Conservation (phyloP, 2,329 filamentous ascomycete species). For the Venturia asperata region DNA sequence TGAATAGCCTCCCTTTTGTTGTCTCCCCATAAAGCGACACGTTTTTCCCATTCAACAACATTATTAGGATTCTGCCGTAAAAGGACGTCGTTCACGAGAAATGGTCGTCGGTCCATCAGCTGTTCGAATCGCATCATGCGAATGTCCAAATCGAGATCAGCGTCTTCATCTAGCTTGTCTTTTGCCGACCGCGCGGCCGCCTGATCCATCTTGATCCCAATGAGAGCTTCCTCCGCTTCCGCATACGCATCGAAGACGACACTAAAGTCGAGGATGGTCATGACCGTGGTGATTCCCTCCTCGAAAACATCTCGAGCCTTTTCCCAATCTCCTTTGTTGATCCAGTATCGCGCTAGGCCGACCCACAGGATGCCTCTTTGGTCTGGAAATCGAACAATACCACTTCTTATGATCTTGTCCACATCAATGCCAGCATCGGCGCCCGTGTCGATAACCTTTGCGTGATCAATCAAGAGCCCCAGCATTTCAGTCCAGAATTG, state of each 20-base stretch:
- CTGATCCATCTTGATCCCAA: conserved; percentile 82
- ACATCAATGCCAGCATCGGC: conserved; percentile 80
- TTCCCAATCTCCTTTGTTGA: conserved; percentile 86
- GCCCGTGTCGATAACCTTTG: conserved; percentile 73
- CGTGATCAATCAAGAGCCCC: conserved; percentile 84
- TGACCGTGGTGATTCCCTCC: conserved; percentile 92
- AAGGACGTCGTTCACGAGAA: conserved; percentile 92
- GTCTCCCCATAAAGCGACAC: conserved; percentile 89
- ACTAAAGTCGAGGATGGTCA: conserved; percentile 97
- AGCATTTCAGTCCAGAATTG: conserved; percentile 98
- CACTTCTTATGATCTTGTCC: conserved; percentile 85
- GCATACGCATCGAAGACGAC: conserved; percentile 93
- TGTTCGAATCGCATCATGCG: conserved; percentile 98
- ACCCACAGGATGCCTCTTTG: conserved; percentile 94
- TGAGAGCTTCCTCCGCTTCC: conserved; percentile 95
- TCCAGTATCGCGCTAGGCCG: conserved; percentile 93
- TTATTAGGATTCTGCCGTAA: conserved; percentile 94
- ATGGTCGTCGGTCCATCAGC: conserved; percentile 92
- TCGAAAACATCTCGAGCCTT: conserved; percentile 89
- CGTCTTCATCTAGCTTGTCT: conserved; percentile 68
- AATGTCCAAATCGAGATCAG: conserved; percentile 91
- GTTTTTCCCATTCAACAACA: conserved; percentile 94
- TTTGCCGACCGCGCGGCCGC: conserved; percentile 74
- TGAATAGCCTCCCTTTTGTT: conserved; percentile 87
- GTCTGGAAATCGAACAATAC: conserved; percentile 83